Conservation (phyloP, 164 flowering plant genomes). For the Malania oleifera region DNA sequence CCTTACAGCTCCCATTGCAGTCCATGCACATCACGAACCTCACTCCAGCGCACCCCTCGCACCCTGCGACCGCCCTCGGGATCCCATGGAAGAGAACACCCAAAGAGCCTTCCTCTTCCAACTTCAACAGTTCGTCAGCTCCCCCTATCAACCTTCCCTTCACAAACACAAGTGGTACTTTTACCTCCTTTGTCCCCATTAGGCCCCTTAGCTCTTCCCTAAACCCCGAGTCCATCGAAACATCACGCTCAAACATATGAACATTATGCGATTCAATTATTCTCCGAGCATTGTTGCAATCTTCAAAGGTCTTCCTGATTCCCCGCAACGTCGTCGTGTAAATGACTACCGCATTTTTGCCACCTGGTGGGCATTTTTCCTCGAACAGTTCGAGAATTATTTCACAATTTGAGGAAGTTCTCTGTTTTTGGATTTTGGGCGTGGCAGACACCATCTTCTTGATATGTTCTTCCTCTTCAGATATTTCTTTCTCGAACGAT, state of each 20-base stretch:
- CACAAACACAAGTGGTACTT: conserved; percentile 77
- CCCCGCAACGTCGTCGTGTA: conserved; percentile 93
- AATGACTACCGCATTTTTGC: conserved; percentile 62
- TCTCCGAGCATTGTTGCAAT: conserved; percentile 68
- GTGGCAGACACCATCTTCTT: conserved; percentile 44
- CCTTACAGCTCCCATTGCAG: conserved; percentile 86
- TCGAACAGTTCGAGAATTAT: conserved; percentile 35
- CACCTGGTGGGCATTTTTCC: conserved; percentile 72
- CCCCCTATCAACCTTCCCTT: conserved; percentile 87
- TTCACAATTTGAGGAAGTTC: conserved; percentile 17
- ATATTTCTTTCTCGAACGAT: conserved; percentile 49
- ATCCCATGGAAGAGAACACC: conserved; percentile 50
- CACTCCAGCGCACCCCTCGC: conserved; percentile 67
- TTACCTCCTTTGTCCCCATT: conserved; percentile 52
- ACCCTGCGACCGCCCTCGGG: conserved; percentile 33
- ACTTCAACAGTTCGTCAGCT: conserved; percentile 60
- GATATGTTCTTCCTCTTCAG: conserved; percentile 55
- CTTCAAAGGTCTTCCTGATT: conserved; percentile 89
- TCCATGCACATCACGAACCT: conserved; percentile 78
- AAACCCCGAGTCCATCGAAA: conserved; percentile 89
- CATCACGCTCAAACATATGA: conserved; percentile 60
- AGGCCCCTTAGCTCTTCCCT: conserved; percentile 70
- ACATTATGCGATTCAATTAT: conserved; percentile 50
- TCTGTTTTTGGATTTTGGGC: conserved; percentile 15
- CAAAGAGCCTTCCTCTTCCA: conserved; percentile 84